Conservation (phyloP, 495 filamentous ascomycete species). For the Chaetomidium leptoderma region DNA sequence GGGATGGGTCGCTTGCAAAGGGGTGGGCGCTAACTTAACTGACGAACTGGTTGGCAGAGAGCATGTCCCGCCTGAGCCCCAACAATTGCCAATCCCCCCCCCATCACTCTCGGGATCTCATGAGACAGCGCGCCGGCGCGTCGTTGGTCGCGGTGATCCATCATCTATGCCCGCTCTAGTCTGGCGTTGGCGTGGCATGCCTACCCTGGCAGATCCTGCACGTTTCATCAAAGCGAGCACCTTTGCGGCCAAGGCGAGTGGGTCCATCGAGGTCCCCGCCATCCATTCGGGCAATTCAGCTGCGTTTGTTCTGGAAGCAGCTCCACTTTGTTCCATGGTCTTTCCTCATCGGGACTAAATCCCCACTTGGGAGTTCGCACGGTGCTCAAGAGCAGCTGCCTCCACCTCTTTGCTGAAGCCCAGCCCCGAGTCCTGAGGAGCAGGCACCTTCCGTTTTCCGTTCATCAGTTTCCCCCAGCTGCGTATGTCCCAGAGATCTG, state of each 20-base stretch:
- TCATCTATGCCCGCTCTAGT: neutral
- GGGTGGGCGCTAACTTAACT: too few species aligned
- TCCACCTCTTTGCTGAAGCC: neutral
- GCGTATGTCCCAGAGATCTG: neutral
- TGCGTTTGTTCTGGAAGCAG: constrained; percentile 8
- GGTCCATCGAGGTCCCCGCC: neutral
- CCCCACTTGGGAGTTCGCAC: neutral
- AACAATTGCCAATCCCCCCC: too few species aligned
- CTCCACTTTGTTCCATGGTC: constrained; percentile 10
- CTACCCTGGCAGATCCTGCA: neutral
- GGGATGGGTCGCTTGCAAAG: constrained; percentile 5
- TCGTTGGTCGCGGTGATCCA: too few species aligned
- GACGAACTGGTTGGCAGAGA: too few species aligned
- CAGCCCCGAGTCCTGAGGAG: too few species aligned
- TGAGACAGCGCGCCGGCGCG: too few species aligned
- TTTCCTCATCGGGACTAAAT: neutral
- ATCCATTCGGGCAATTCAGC: neutral
- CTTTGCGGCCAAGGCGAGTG: neutral
- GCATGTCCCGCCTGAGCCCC: neutral
- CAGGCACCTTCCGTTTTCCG: neutral
- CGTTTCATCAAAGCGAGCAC: neutral
- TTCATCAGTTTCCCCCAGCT: neutral
- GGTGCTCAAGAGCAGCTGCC: neutral
- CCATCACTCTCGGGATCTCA: too few species aligned
- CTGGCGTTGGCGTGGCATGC: neutral